phyloP scores from a whole-genome alignment of 2,329 filamentous ascomycete species.

The Paraconiothyrium brasiliense region DNA sequence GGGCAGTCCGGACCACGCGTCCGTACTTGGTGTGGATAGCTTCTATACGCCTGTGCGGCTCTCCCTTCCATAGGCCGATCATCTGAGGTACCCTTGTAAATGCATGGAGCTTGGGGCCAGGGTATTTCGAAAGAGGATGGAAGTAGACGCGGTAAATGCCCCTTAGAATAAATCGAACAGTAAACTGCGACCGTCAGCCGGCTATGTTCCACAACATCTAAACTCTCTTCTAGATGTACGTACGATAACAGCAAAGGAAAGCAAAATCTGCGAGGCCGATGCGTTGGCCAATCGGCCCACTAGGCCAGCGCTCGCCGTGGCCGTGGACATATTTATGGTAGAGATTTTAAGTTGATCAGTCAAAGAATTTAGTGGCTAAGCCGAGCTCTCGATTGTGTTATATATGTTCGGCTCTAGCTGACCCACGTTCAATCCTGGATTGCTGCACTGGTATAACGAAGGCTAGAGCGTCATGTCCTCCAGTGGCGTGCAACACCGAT shows the following conservation, averaged over 20 bases:
- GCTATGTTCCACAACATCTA: not conserved
- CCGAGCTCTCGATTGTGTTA: slow-evolving; percentile 1
- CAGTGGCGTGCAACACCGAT: not conserved
- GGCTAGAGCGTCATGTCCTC: not conserved
- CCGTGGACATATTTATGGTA: slow-evolving; percentile 1
- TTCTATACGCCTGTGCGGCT: slow-evolving; percentile 25
- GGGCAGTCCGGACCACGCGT: slow-evolving; percentile 51
- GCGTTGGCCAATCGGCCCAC: slow-evolving; percentile 15
- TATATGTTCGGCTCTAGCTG: slow-evolving; percentile 1
- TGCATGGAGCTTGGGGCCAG: slow-evolving; percentile 52
- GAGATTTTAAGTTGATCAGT: not conserved
- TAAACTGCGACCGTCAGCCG: slow-evolving; percentile 15
- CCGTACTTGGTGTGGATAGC: slow-evolving; percentile 53
- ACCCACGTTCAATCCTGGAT: not conserved
- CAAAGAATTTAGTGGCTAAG: not conserved
- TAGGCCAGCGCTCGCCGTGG: slow-evolving; percentile 7
- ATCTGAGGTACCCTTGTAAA: slow-evolving; percentile 48
- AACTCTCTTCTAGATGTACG: slow-evolving; percentile 2
- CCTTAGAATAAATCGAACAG: slow-evolving; percentile 27
- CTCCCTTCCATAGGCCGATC: slow-evolving; percentile 35
- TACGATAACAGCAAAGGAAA: slow-evolving; percentile 20
- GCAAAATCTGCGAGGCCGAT: slow-evolving; percentile 18
- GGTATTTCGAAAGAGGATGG: slow-evolving; percentile 55
- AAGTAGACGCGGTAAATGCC: slow-evolving; percentile 53
- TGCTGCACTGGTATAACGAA: not conserved